Conservation (phyloP, 345 rosid genomes). For the Eutrema heterophyllum region DNA sequence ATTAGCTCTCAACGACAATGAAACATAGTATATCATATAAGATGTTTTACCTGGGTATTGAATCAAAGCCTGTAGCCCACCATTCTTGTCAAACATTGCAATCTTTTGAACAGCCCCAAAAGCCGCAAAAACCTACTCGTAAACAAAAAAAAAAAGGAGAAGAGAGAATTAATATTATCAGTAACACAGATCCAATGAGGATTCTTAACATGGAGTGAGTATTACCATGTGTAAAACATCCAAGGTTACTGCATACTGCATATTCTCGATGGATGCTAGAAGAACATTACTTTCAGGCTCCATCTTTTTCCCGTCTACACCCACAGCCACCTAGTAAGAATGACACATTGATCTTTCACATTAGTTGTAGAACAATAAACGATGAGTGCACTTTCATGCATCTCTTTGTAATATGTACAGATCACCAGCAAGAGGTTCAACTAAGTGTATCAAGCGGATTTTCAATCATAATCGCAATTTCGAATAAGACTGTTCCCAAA, state of each 20-base stretch:
- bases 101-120: constrained; percentile 96
- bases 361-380: background rate
- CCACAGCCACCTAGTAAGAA: constrained; percentile 52
- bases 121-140: constrained; percentile 75
- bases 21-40: background rate
- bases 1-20: background rate
- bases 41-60: constrained; percentile 61
- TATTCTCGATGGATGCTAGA: constrained; percentile 98
- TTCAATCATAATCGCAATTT: background rate
- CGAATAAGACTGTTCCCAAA: background rate
- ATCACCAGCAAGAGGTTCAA: background rate
- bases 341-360: background rate
- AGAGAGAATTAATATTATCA: background rate
- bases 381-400: background rate
- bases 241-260: constrained; percentile 98
- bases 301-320: constrained; percentile 87
- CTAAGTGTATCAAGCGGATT: background rate
- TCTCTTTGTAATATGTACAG: background rate
- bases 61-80: constrained; percentile 89
- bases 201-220: background rate
- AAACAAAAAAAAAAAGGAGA: background rate
- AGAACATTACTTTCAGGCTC: constrained; percentile 99
- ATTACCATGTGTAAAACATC: constrained; percentile 91
- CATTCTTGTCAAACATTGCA: constrained; percentile 99
- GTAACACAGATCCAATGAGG: background rate